Conservation (phyloP, 345 rosid species). For the Hibiscus tridactylites region DNA sequence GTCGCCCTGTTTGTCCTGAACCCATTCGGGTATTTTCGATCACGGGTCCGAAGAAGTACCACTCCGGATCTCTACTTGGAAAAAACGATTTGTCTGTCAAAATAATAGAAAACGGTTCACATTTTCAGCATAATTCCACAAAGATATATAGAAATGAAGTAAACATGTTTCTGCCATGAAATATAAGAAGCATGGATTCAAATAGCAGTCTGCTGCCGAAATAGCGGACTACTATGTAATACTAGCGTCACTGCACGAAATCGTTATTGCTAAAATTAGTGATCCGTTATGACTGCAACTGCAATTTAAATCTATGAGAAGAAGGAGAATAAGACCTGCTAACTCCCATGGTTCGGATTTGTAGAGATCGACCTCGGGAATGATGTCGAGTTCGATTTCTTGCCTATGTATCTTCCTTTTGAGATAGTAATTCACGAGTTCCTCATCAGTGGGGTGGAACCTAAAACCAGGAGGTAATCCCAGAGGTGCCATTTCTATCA, state of each 20-base stretch:
- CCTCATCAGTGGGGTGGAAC: constrained; percentile 95
- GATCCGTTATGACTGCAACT: no score
- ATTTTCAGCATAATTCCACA: background rate
- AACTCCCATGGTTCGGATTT: constrained; percentile 98
- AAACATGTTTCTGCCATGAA: background rate
- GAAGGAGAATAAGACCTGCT: constrained; percentile 37
- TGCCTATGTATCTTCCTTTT: constrained; percentile 75
- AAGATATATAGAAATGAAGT: background rate
- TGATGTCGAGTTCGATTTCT: constrained; percentile 87
- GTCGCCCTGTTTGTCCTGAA: constrained; percentile 88
- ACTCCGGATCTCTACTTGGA: constrained; percentile 89
- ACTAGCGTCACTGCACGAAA: no score
- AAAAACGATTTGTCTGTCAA: constrained; percentile 68
- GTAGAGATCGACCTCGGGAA: constrained; percentile 95
- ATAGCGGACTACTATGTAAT: no score
- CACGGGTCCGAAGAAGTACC: constrained; percentile 94
- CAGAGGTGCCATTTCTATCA: constrained; percentile 52
- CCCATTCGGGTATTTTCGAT: constrained; percentile 84
- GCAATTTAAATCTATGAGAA: no score
- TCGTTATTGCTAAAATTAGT: no score
- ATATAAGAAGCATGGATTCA: no score
- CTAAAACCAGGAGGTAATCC: constrained; percentile 94
- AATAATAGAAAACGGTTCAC: background rate
- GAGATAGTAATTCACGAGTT: constrained; percentile 86
- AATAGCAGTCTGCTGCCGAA: no score